These are phyloP conservation scores for Bacidia rubella DNA, from an alignment of 495 filamentous ascomycete genomes.

Conservation along the genomic window DNA sequence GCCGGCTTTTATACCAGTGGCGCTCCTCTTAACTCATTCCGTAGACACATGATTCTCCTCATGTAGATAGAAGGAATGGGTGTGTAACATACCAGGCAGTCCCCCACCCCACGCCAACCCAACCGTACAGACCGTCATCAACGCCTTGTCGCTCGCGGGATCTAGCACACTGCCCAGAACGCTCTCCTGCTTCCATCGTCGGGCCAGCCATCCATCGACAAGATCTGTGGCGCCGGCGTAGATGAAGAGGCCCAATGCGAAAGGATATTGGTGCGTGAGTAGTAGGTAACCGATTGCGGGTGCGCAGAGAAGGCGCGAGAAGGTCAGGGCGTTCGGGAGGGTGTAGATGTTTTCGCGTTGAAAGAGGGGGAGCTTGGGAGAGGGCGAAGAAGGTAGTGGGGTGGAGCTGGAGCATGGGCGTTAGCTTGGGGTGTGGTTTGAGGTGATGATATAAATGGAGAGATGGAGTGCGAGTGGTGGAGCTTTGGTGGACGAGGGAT, in stretches of 20 bases:
- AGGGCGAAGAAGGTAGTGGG: constrained; percentile 38
- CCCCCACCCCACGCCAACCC: constrained; percentile 62
- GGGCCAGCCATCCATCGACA: constrained; percentile 84
- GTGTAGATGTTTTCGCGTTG: constrained; percentile 92
- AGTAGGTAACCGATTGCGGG: constrained; percentile 84
- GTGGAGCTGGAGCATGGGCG: constrained; percentile 7
- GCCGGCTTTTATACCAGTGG: too few relatives aligned
- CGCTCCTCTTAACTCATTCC: too few relatives aligned
- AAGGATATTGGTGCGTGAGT: constrained; percentile 62
- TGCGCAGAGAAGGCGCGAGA: constrained; percentile 70
- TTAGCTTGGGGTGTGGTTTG: background rate
- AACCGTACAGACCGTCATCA: constrained; percentile 86
- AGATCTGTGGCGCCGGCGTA: constrained; percentile 88
- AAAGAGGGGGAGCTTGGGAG: constrained; percentile 21
- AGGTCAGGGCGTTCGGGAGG: constrained; percentile 81
- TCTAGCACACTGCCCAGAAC: constrained; percentile 95
- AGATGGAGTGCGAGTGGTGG: background rate
- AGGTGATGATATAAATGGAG: background rate
- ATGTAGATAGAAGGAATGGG: background rate
- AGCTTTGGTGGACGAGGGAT: background rate
- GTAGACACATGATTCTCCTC: too few relatives aligned
- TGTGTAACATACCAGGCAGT: constrained; percentile 48
- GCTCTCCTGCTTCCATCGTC: constrained; percentile 73
- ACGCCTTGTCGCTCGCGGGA: constrained; percentile 87
- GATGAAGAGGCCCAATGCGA: constrained; percentile 70